A percentile compares a stretch with the other conserved stretches of the same genome.
Conservation (phyloP, 345 rosid species). For the Citrus maxima region DNA sequence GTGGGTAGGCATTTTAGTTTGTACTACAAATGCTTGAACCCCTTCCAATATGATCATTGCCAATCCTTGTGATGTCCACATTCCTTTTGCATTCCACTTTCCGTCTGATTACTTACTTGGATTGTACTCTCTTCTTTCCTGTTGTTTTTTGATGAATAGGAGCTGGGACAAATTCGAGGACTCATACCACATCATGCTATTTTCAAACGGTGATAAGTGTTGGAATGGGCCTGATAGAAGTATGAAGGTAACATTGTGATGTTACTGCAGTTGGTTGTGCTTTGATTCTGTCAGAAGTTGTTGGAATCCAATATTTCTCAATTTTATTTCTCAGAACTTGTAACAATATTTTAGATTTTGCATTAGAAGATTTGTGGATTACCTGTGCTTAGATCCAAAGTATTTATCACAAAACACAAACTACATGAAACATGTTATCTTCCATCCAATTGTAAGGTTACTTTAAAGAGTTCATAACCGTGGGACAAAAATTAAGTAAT, state of each 20-base stretch:
- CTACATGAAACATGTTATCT: not conserved
- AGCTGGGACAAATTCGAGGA: slow-evolving; percentile 83
- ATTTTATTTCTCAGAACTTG: not conserved
- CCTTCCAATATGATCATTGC: not conserved
- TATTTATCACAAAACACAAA: not conserved
- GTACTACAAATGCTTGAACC: slow-evolving; percentile 1
- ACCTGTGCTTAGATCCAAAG: not conserved
- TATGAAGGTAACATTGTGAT: slow-evolving; percentile 47
- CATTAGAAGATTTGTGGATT: not conserved
- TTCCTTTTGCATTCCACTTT: not conserved
- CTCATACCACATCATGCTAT: slow-evolving; percentile 58
- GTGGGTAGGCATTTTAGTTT: not conserved
- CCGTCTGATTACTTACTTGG: not conserved
- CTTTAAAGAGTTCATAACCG: not conserved
- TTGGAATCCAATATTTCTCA: not conserved
- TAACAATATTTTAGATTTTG: not conserved
- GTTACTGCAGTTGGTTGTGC: not conserved
- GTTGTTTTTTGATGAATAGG: slow-evolving; percentile 36
- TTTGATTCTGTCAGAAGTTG: not conserved
- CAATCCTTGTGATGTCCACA: not conserved
- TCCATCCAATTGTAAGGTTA: not conserved
- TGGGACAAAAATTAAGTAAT: not conserved
- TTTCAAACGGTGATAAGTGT: slow-evolving; percentile 77
- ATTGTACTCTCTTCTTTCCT: not conserved
- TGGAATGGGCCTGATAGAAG: slow-evolving; percentile 99